Percentiles rank a stretch among this genome's conserved stretches.
These are phyloP conservation scores for Trifolium subterraneum DNA, from an alignment of 306 rosid genomes.

Conservation along the genomic window DNA sequence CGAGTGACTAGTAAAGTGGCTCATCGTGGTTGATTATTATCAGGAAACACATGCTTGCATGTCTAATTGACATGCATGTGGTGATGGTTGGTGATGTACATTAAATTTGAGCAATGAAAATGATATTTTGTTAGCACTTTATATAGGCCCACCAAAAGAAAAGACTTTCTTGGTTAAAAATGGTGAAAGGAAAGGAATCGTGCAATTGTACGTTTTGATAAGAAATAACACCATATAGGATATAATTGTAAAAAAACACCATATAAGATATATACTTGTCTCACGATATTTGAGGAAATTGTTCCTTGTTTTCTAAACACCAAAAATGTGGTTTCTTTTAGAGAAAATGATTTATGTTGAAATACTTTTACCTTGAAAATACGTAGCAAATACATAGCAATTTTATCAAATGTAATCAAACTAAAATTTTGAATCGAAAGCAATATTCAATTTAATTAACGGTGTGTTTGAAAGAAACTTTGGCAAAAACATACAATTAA, in stretches of 20 bases:
- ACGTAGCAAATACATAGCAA: neutral
- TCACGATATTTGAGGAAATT: constrained; percentile 23
- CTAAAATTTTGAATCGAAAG: too few relatives aligned
- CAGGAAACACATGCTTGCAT: neutral
- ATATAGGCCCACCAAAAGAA: constrained; percentile 44
- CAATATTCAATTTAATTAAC: too few relatives aligned
- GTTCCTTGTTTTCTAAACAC: neutral
- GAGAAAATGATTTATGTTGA: neutral
- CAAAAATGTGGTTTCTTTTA: neutral
- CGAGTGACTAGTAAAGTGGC: too few relatives aligned
- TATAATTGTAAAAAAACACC: constrained; percentile 13
- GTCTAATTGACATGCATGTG: constrained; percentile 25
- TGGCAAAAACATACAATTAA: too few relatives aligned
- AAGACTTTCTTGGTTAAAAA: constrained; percentile 26
- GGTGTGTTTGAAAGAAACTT: too few relatives aligned
- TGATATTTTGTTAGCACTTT: constrained; percentile 31
- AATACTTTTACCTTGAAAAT: too few relatives aligned
- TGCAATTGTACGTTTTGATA: constrained; percentile 26
- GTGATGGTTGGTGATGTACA: neutral
- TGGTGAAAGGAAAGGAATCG: constrained; percentile 42
- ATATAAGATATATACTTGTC: neutral
- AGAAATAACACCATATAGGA: constrained; percentile 33
- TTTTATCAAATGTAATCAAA: neutral
- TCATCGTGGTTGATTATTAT: too few relatives aligned
- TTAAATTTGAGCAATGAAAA: constrained; percentile 30